These are phyloP conservation scores for Collybia nuda DNA, from an alignment of 768 basidiomycete genomes.

Conservation along the genomic window DNA sequence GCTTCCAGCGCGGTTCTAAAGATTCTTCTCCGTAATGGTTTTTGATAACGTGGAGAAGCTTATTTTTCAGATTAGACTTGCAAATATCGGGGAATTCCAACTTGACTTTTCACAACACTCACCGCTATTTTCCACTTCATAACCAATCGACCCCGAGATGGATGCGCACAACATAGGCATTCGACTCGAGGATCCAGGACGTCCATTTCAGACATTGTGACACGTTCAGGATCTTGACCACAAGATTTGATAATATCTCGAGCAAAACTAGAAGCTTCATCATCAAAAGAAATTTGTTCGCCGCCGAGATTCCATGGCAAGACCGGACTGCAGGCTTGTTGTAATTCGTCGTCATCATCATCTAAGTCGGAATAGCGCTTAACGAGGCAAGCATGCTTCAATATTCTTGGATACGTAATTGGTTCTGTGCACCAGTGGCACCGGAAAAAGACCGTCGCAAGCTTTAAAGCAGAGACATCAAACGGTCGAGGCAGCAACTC, in stretches of 20 bases:
- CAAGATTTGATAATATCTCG: conserved; percentile 20
- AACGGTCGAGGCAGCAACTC: conserved; percentile 12
- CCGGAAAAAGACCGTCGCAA: conserved; percentile 31
- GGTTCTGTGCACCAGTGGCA: conserved; percentile 28
- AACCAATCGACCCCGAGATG: conserved; percentile 15
- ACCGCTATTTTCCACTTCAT: conserved; percentile 34
- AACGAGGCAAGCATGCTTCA: conserved; percentile 25
- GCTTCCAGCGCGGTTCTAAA: not conserved
- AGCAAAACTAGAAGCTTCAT: conserved; percentile 22
- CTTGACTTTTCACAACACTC: conserved; percentile 8
- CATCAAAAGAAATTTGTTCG: conserved; percentile 22
- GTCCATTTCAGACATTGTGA: conserved; percentile 22
- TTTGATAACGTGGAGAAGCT: not conserved
- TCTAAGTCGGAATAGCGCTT: conserved; percentile 1
- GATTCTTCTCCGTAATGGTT: not conserved
- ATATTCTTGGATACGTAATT: conserved; percentile 28
- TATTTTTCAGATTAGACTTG: no score
- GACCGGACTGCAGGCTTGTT: not conserved
- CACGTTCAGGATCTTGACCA: conserved; percentile 23
- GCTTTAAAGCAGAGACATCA: conserved; percentile 12
- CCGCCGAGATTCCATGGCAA: conserved; percentile 22
- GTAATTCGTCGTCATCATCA: conserved; percentile 10
- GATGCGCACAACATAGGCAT: conserved; percentile 25
- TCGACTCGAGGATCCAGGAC: conserved; percentile 24
- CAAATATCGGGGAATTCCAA: not conserved